A percentile compares a stretch with the other conserved stretches of the same genome.
Evolutionary conservation across 768 basidiomycete species (phyloP).

Genomic region (Lyophyllum shimeji): DNA sequence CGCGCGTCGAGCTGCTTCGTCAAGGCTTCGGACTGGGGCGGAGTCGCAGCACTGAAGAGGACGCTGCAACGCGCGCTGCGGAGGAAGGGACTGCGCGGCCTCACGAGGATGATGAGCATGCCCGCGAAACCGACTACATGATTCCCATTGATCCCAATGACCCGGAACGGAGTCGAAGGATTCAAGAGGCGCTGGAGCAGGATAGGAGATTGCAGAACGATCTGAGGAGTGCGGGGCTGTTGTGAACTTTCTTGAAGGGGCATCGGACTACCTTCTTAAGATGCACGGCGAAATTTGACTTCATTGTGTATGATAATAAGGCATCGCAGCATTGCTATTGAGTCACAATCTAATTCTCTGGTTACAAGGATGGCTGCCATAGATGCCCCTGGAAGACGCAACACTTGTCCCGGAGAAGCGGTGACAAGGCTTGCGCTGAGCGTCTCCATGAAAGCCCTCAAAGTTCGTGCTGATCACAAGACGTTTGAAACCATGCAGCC

Average conservation of each 20-base stretch:
- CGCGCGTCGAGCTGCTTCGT: slow-evolving; percentile 41
- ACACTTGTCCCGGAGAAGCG: too few relatives aligned
- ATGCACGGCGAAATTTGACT: neutral
- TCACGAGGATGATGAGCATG: slow-evolving; percentile 21
- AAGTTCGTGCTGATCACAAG: too few relatives aligned
- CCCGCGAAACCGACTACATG: slow-evolving; percentile 35
- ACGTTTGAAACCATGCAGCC: neutral
- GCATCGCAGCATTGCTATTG: neutral
- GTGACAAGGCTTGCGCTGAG: too few relatives aligned
- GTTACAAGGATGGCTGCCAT: neutral
- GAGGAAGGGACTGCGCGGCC: slow-evolving; percentile 28
- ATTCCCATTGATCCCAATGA: slow-evolving; percentile 41
- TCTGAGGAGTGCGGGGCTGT: slow-evolving; percentile 62
- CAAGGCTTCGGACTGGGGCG: slow-evolving; percentile 43
- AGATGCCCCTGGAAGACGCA: neutral
- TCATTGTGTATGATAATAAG: neutral
- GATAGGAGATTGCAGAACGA: slow-evolving; percentile 60
- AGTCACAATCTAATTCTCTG: neutral
- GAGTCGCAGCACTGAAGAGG: slow-evolving; percentile 25
- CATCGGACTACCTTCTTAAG: neutral
- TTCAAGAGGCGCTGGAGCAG: slow-evolving; percentile 46
- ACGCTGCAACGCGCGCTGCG: slow-evolving; percentile 24
- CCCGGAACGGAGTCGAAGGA: slow-evolving; percentile 39
- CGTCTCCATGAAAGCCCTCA: too few relatives aligned
- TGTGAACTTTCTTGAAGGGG: slow-evolving; percentile 33